Conservation (phyloP, 495 filamentous ascomycete genomes). For the Hyaloscypha hepaticicola region DNA sequence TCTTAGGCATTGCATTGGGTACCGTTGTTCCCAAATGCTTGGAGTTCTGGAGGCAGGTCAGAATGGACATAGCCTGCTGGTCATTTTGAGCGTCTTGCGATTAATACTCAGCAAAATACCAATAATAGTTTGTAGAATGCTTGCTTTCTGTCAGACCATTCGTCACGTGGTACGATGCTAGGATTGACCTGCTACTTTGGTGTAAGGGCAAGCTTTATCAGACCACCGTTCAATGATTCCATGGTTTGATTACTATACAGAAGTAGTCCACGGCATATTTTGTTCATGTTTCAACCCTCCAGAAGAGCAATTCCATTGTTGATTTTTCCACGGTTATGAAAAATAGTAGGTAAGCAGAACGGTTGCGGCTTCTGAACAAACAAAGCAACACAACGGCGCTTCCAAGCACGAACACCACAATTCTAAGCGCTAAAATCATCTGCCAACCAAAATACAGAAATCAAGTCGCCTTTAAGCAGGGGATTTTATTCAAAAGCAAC, state of each 20-base stretch:
- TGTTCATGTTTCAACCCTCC: neutral
- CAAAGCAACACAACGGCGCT: neutral
- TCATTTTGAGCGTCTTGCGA: neutral
- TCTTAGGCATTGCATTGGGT: constrained; percentile 15
- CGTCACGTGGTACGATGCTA: neutral
- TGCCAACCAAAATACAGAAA: neutral
- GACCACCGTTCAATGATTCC: neutral
- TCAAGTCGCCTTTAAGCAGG: neutral
- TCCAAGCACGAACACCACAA: neutral
- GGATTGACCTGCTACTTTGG: neutral
- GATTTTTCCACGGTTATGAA: neutral
- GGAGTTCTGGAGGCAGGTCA: constrained; percentile 15
- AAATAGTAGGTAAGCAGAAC: neutral
- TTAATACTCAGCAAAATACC: neutral
- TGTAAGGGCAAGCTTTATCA: neutral
- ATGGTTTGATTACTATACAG: neutral
- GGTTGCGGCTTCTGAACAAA: neutral
- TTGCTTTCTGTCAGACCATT: neutral
- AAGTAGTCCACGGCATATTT: neutral
- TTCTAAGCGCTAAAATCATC: neutral
- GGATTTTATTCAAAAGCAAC: neutral
- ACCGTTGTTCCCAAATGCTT: neutral
- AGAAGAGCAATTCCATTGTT: neutral
- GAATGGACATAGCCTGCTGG: constrained; percentile 17
- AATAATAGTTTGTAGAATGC: neutral